These are phyloP conservation scores for Pichia manshurica DNA, from an alignment of 805 yeast genomes.

Conservation along the genomic window DNA sequence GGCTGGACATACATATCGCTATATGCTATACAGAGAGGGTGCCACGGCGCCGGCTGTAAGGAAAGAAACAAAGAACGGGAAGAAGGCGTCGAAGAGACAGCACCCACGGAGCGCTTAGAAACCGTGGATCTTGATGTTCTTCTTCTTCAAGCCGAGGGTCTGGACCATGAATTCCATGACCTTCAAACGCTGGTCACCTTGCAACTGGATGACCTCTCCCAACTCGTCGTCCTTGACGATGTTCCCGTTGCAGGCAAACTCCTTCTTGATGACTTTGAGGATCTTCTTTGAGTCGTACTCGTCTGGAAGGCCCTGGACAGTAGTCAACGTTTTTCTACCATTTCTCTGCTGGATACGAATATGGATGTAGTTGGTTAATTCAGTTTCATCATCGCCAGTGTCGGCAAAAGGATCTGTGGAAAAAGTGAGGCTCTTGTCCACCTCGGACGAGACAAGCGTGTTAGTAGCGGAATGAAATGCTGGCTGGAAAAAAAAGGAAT, in stretches of 20 bases:
- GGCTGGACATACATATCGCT: no score
- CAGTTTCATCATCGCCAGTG: slow-evolving; percentile 98
- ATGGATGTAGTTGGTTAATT: slow-evolving; percentile 92
- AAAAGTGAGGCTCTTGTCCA: neutral
- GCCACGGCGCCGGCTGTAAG: no score
- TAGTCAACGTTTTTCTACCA: slow-evolving; percentile 97
- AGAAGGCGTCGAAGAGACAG: no score
- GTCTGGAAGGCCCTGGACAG: slow-evolving; percentile 94
- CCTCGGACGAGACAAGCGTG: neutral
- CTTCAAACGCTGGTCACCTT: slow-evolving; percentile 98
- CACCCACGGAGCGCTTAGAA: no score
- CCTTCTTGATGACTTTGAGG: slow-evolving; percentile 90
- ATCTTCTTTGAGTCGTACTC: slow-evolving; percentile 95
- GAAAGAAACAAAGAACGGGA: no score
- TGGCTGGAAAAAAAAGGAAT: neutral
- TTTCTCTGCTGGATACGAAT: slow-evolving; percentile 99
- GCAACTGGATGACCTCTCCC: slow-evolving; percentile 96
- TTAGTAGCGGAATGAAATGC: neutral
- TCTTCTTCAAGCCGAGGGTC: slow-evolving; percentile 86
- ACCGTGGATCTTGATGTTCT: slow-evolving; percentile 97
- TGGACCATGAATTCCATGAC: slow-evolving; percentile 87
- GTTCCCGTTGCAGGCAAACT: slow-evolving; percentile 98
- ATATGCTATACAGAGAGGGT: no score
- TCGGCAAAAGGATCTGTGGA: slow-evolving; percentile 92
- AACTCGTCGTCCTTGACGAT: slow-evolving; percentile 93